Percentiles rank a stretch among this genome's conserved stretches.
Conservation (phyloP, 805 yeast genomes). For the Jamesozyma gamospora region DNA sequence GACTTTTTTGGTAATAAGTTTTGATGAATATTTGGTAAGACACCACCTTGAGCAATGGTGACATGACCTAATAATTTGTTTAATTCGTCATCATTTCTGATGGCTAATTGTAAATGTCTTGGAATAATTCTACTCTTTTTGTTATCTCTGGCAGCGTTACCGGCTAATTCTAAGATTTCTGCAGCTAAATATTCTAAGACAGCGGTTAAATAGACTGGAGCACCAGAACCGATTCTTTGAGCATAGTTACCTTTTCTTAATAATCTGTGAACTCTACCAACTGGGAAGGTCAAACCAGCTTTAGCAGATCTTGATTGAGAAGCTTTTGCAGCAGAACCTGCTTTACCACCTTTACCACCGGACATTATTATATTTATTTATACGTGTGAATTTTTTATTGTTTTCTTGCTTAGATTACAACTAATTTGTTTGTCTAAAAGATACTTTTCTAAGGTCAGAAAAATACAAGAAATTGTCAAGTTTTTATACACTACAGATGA, state of each 20-base stretch:
- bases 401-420: too few species aligned
- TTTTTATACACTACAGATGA: too few species aligned
- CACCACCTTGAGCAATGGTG: slow-evolving; percentile 99
- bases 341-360: slow-evolving; percentile 72
- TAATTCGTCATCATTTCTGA: slow-evolving; percentile 97
- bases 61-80: slow-evolving; percentile 89
- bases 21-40: slow-evolving; percentile 92
- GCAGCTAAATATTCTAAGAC: slow-evolving; percentile 96
- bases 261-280: slow-evolving; percentile 96
- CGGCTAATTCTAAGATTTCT: slow-evolving; percentile 95
- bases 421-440: too few species aligned
- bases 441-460: too few species aligned
- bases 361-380: slow-evolving; percentile 43
- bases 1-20: slow-evolving; percentile 79
- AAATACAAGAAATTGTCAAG: too few species aligned
- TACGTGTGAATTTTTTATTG: background rate
- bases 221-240: slow-evolving; percentile 98
- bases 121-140: slow-evolving; percentile 98
- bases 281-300: slow-evolving; percentile 99
- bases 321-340: slow-evolving; percentile 89
- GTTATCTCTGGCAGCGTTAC: slow-evolving; percentile 98
- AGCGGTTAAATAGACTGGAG: slow-evolving; percentile 95
- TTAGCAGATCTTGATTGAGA: slow-evolving; percentile 96
- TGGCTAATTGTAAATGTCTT: slow-evolving; percentile 96
- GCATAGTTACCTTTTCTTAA: slow-evolving; percentile 96